Evolutionary conservation across 2,329 filamentous ascomycete genomes (phyloP), one percentile per base, ranked within the genome.

Genomic region (Ceratocystis cubensis): DNA sequence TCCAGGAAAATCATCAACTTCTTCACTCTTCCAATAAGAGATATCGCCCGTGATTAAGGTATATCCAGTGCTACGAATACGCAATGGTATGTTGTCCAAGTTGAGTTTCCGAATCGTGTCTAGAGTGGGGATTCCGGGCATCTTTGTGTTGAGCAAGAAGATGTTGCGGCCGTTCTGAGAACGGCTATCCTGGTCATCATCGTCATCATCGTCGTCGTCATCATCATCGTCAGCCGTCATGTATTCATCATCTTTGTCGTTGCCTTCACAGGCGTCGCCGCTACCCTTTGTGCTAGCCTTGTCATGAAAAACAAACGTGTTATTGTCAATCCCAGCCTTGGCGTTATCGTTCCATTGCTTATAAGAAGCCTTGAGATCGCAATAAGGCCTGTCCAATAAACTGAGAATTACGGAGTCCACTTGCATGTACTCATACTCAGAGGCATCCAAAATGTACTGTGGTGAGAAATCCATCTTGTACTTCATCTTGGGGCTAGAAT

Each of bases 381-480:
- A 46, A 6, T 53, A 65, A 2, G 62, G 63, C 6, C 53, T 37
- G 7, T 62, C 30, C 22, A 65, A 46, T 13, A 65, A 44, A 30
- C 64, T 30, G n/a, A 46, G 41, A 22, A 67, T 64, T 3, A 67
- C 37, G 73, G 72, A 75, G 70, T 85, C 81, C 22, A 90, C 73
- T 0, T 77, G 76, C 69, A 86, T 78, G 87, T 88, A 91, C 7
- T 75, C 73, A 69, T 86, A 78, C 0, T 80, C 81, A 69, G 85
- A 82, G 0, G 88, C 87, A 70, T 92, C 87, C 10, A 93, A 79
- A 10, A 94, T 81, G 71, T 86, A 83, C 72, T 91, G 88, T 1
- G 88, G 89, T 10, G 80, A 79, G 73, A 89, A 94, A 72, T 91
- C 87, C 67, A 86, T 87, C 77, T 94, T 94, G 78, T 94, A 94